Evolutionary conservation across 2,329 filamentous ascomycete species (phyloP), one percentile per base, ranked within the genome.

Genomic region (Diplodia mutila): DNA sequence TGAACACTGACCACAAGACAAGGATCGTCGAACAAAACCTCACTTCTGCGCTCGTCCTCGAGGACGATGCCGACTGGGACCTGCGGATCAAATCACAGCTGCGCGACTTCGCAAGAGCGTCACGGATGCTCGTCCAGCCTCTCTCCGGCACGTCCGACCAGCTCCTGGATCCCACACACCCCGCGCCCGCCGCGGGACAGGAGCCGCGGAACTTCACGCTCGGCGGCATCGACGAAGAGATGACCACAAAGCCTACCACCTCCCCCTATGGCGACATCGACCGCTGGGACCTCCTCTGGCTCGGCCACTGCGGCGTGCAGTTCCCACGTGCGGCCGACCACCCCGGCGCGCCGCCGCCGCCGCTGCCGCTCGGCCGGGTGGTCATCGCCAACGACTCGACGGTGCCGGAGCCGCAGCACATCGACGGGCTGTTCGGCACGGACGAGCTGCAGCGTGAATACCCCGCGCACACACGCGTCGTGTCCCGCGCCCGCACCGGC

Each of bases 281-380:
- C 75, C 76, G 75, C 2, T 79, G 78, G 78, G 77, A 80, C 66
- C 27, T 80, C 21, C 71, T 80, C 18, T 75, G 75, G 71, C 71
- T 77, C 1, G 78, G 79, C 9, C 78, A 80, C 69, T 79, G 74
- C 63, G 76, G 74, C 12, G 68, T 70, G 14, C 66, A 65, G 14
- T 74, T 77, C 9, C 55, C 66, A 16, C 48, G 29, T n/a, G n/a
- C n/a, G n/a, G n/a, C n/a, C n/a, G n/a, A n/a, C n/a, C n/a, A n/a
- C n/a, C n/a, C n/a, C 29, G 29, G 29, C 29, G 29, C 29, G 25
- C 34, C 66, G 66, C 61, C 55, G 6, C 8, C 11, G 63, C 54
- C 34, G 57, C 54, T 29, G 3, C 32, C 68, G 61, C 55, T 77
- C 71, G 66, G 72, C 55, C 72, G 74, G 57, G 67, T 73, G 57